Evolutionary conservation across 371 early-diverging fungal species (phyloP).

Genomic region (Mucor ambiguus): DNA sequence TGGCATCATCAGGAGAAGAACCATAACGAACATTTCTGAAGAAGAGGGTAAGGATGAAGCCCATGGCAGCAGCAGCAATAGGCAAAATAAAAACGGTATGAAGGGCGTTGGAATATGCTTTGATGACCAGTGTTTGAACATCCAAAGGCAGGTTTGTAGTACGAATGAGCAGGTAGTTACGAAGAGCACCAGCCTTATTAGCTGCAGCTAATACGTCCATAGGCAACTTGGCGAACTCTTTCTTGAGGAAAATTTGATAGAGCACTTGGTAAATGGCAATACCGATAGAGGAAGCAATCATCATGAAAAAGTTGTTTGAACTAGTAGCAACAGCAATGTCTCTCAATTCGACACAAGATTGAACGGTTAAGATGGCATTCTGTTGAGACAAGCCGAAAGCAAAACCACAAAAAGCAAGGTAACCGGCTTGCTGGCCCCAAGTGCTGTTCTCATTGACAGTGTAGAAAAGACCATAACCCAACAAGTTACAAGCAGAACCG

Average conservation of each 20-base stretch:
- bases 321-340: conserved; percentile 73
- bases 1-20: not conserved
- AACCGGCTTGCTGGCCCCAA: conserved; percentile 47
- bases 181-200: conserved; percentile 32
- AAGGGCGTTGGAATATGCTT: conserved; percentile 62
- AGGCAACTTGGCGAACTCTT: conserved; percentile 22
- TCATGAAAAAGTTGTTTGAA: conserved; percentile 47
- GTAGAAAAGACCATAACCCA: conserved; percentile 49
- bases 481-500: conserved; percentile 35
- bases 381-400: conserved; percentile 70
- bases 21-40: conserved; percentile 45
- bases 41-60: conserved; percentile 52
- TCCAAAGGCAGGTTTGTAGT: conserved; percentile 31
- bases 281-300: conserved; percentile 44
- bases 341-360: conserved; percentile 49
- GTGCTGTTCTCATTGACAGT: conserved; percentile 39
- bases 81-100: conserved; percentile 60
- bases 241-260: conserved; percentile 24
- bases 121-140: conserved; percentile 45
- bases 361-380: conserved; percentile 61
- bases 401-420: conserved; percentile 41
- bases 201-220: conserved; percentile 26
- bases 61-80: conserved; percentile 57
- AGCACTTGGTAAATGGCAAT: conserved; percentile 46
- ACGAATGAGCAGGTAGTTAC: conserved; percentile 38